Evolutionary conservation across 139 green algal species (phyloP), one percentile per base, ranked within the genome.

Genomic region (Chlamydomonas schloesseri): DNA sequence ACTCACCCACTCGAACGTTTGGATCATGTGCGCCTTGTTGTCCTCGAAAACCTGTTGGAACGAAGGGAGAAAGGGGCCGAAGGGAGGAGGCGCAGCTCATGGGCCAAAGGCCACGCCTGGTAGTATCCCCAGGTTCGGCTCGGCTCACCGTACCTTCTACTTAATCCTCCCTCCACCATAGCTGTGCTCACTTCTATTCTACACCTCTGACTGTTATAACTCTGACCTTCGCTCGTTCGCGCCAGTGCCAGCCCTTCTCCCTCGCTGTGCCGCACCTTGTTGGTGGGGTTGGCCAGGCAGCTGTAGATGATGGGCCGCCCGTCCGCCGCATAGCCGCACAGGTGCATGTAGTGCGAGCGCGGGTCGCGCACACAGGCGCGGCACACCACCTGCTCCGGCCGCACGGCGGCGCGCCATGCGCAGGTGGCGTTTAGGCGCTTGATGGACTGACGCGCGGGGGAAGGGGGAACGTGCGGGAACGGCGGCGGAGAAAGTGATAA

Each of bases 281-380:
- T 93, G 21, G 36, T 81, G 14, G 91, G 83, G 53, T 94, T 65
- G 33, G 76, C 83, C 57, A 82, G 69, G 83, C 92, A 96, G 73
- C 83, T 93, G 87, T 97, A 97, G 78, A 97, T 93, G 71, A 96
- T 87, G 46, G 95, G 94, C 0, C 95, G 89, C 18, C 81, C 46
- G 31, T 78, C 34, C 5, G 60, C 71, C 85, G 91, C 89, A 72
- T 84, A 77, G 3, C 93, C 89, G 31, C 91, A 81, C 53, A 94
- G 76, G 37, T 97, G 93, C 95, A 97, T 95, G 93, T 96, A 97
- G 82, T 97, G 94, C 6, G 82, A 85, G 20, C 83, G 87, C 28
- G 83, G 85, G 50, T 93, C 71, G 28, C 47, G 26, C 13, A 60
- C 67, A 70, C 94, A 96, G 21, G 91, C 91, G 1, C 69, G 84